These are phyloP conservation scores for Solanum appendiculatum DNA, from an alignment of 257 asterid species.

Conservation along the genomic window DNA sequence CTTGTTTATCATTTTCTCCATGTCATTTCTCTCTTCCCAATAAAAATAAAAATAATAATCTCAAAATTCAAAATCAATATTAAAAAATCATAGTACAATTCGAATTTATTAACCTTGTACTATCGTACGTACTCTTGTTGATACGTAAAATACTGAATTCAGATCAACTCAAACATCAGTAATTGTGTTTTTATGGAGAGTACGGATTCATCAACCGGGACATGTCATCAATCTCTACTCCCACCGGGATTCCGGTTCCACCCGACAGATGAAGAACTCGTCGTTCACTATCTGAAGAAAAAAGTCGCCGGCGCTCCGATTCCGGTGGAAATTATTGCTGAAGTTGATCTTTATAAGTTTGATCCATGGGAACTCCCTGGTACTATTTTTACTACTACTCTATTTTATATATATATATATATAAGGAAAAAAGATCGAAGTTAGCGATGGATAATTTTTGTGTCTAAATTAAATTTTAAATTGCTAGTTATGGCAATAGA, in stretches of 20 bases:
- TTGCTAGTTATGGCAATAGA: neutral
- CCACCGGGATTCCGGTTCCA: constrained; percentile 64
- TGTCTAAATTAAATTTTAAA: neutral
- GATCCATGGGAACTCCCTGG: constrained; percentile 68
- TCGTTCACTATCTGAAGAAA: constrained; percentile 54
- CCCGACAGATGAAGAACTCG: constrained; percentile 62
- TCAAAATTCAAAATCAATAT: neutral
- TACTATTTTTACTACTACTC: neutral
- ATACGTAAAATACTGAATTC: neutral
- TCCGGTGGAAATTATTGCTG: constrained; percentile 53
- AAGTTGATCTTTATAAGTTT: constrained; percentile 47
- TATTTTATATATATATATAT: no score
- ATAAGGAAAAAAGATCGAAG: neutral
- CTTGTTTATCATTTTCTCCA: constrained; percentile 1
- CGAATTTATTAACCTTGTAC: neutral
- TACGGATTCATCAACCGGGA: constrained; percentile 33
- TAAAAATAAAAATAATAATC: neutral
- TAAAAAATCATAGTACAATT: neutral
- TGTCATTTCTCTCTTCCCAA: neutral
- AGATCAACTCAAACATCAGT: neutral
- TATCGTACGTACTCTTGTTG: neutral
- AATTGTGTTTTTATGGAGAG: constrained; percentile 29
- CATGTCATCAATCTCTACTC: constrained; percentile 40
- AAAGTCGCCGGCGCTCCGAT: constrained; percentile 38
- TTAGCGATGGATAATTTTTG: neutral